Evolutionary conservation across 805 yeast genomes (phyloP), one percentile per base, ranked within the genome.

Genomic region (Barnettozyma sp.): DNA sequence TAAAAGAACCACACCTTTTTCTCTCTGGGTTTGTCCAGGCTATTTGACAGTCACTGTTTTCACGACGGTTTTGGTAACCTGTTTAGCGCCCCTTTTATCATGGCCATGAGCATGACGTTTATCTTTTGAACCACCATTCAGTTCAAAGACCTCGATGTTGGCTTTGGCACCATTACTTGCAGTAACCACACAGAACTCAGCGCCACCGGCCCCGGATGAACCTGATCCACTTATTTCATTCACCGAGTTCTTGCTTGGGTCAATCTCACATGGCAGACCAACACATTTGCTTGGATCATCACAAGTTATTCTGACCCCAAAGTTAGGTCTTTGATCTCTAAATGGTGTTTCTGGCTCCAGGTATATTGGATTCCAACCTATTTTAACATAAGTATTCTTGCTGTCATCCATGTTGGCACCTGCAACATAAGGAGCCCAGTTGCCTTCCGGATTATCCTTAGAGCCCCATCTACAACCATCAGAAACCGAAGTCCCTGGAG

Each of bases 381-480:
- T 73, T 62, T 84, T 87, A 45, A 83, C 84, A 56, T 47, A 86
- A 4, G 95, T 86, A 56, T 73, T 72, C 22, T 84, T 80, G 40
- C 53, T 60, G 42, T 58, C 60, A 56, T 84, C 94, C 68, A 74
- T 74, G 65, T 86, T 86, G 42, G 88, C 85, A 45, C 96, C 96
- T 12, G 92, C 94, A 44, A 87, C 95, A 49, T 84, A 86, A 19
- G 95, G 95, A 12, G 95, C 63, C 95, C 95, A 87, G 70, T 86
- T 86, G 40, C 96, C 96, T 45, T 66, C 65, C 13, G 92, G 79
- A 41, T 81, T 64, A 33, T 65, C 59, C 21, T 68, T 67, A 13
- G 80, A 60, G 5, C 95, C 95, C 95, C 96, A 86, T 45, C 71
- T 70, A 60, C 95, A 85, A 23, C 81, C 94, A 27, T 85, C 90